These are phyloP conservation scores for Pascua guehoae DNA, from an alignment of 1,284 basidiomycete genomes.

Conservation along the genomic window DNA sequence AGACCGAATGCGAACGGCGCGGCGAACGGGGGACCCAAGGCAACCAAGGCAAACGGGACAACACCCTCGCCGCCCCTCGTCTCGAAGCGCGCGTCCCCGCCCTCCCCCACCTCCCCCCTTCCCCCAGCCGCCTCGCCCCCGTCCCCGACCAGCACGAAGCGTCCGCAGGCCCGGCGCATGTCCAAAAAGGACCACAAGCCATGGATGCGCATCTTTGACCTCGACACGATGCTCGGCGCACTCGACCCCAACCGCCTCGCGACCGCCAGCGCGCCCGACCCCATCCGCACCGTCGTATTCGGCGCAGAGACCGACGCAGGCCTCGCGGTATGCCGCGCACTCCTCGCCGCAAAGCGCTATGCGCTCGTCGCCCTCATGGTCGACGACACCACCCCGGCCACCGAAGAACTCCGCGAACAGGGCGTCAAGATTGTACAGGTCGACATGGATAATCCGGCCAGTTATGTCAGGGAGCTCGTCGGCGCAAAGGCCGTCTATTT, in stretches of 20 bases:
- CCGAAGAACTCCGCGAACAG: conserved; percentile 5
- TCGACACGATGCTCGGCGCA: conserved; percentile 25
- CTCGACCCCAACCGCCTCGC: conserved; percentile 22
- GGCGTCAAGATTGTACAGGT: conserved; percentile 23
- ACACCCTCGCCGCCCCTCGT: background rate
- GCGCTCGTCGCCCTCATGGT: conserved; percentile 12
- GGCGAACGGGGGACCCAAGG: background rate
- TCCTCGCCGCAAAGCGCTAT: conserved; percentile 8
- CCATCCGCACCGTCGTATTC: conserved; percentile 23
- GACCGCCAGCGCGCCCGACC: conserved; percentile 10
- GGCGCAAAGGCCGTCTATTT: conserved; percentile 25
- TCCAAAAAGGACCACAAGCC: background rate
- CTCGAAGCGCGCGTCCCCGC: background rate
- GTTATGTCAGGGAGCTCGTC: conserved; percentile 19
- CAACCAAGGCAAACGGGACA: background rate
- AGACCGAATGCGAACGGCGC: background rate
- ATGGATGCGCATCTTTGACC: conserved; percentile 10
- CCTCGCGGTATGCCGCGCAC: conserved; percentile 11
- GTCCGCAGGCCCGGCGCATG: background rate
- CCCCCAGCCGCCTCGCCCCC: no score
- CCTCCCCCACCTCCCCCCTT: no score
- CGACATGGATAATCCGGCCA: conserved; percentile 24
- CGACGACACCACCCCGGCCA: conserved; percentile 4
- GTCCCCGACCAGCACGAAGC: no score
- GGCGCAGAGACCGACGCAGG: conserved; percentile 26